Evolutionary conservation across 2,329 filamentous ascomycete species (phyloP), one percentile per base, ranked within the genome.

Genomic region (Chalaropsis thielavioides): DNA sequence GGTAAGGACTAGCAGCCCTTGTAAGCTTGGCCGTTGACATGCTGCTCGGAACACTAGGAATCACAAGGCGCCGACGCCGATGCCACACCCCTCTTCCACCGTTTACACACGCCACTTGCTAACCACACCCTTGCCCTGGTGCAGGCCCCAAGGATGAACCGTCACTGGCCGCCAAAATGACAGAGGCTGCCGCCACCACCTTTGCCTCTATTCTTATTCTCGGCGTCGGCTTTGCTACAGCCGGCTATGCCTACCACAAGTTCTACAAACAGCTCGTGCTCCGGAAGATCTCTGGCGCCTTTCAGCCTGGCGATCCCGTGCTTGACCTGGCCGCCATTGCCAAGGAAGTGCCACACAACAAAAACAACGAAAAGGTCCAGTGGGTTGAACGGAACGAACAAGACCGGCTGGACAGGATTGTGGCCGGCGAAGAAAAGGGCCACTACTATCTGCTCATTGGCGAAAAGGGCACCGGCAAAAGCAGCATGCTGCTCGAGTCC

Each of bases 391-490:
- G 92, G 35, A 84, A 88, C 15, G 92, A 99, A 77, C 94, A 99
- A 73, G 74, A 77, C 3, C 83, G 81, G 67, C 86, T 99, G 68
- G 87, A 99, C 73, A 78, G 77, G n/a, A 96, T 99, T 69, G 82
- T 99, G 27, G 77, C 81, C 60, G 94, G 94, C 0, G 76, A 79
- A 2, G 79, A 83, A 35, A 79, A 79, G 58, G 94, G 94, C 11
- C 91, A 95, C 72, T 99, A 99, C 72, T 89, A 94, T 74, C 81
- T 99, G 1, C 79, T 99, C 1, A 85, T 97, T 59, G 94, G 94
- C 56, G 94, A 97, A 72, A 97, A 99, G 76, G 94, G 94, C 4
- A 95, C 90, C 0, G 94, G 94, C 6, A 99, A 99, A 78, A 95
- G 89, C 67, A 95, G 89, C 69, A 97, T 99, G 94, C 77, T 99